Evolutionary conservation across 1,139 yeast species (phyloP).

Genomic region (Saccharomyces hybrid): DNA sequence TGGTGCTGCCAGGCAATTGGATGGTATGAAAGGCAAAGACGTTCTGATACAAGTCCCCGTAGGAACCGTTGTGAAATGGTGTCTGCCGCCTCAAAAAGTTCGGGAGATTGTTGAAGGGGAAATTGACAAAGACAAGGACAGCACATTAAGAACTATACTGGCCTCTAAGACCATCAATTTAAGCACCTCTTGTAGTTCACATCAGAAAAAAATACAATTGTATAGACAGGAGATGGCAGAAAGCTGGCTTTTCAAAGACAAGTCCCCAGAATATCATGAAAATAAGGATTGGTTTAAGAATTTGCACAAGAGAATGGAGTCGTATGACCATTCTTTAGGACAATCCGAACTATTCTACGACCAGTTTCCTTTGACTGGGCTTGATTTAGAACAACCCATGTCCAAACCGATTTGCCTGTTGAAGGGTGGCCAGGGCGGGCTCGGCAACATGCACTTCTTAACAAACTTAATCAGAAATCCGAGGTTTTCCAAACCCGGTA

Average conservation of each 20-base stretch:
- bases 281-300: constrained; percentile 58
- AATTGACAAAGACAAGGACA: too few relatives aligned
- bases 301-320: constrained; percentile 53
- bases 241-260: constrained; percentile 83
- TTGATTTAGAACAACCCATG: constrained; percentile 64
- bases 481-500: constrained; percentile 73
- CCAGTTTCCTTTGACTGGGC: constrained; percentile 67
- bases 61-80: constrained; percentile 83
- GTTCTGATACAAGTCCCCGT: constrained; percentile 78
- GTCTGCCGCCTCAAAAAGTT: constrained; percentile 60
- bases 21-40: constrained; percentile 78
- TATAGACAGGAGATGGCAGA: constrained; percentile 59
- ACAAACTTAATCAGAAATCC: constrained; percentile 84
- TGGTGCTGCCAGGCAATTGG: constrained; percentile 72
- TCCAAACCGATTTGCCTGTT: constrained; percentile 60
- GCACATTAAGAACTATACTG: too few relatives aligned
- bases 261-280: constrained; percentile 60
- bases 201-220: constrained; percentile 51
- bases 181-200: too few relatives aligned
- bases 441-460: constrained; percentile 92
- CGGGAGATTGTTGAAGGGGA: too few relatives aligned
- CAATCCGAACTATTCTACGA: constrained; percentile 58
- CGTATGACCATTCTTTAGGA: constrained; percentile 54
- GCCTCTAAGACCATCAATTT: too few relatives aligned
- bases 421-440: constrained; percentile 86